Base-by-base conservation (phyloP, 2,329 filamentous ascomycete species). In the Penicillium sp. region DNA sequence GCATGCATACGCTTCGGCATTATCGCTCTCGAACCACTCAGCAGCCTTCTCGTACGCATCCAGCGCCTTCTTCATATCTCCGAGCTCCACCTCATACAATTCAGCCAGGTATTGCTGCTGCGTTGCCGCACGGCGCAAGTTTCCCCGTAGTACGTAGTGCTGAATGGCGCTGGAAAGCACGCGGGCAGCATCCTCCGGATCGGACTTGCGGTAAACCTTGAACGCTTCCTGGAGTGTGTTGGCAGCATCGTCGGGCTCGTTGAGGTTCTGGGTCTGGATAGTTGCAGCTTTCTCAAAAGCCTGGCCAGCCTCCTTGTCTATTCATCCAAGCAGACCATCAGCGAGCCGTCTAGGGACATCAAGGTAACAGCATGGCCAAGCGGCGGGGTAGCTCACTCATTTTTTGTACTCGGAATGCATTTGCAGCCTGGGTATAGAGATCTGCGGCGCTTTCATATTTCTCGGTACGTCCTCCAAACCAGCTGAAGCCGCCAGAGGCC, bases 361-460 rank as follows among this genome's bases (percentile, higher is more conserved):
- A 31, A 54, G 41, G 16, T 9, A 30, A 22, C 30, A 37, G 29
- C 28, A 25, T 39, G 33, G 29, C 7, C 25, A 36, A 27, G 53
- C 50, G 48, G 43, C 41, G 55, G 58, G 50, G 42, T 50, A 57
- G 77, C 61, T 76, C 46, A 92, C 89, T 87, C 75, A 86, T 82
- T 69, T 88, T 88, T 73, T 93, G 86, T 77, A 95, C 83, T 66
- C 89, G 82, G 71, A 95, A 97, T 51, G 89, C 89, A 75, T 96
- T 95, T 54, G 86, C 93, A 34, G 92, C 92, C 70, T 95, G 84
- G 53, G 82, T 84, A 67, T 90, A 97, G 57, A 93, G 77, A 60
- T 96, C 90, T 56, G 88, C 89, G 12, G 92, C 92, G 73, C 85
- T 83, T 74, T 95, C 88, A 66, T 88, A 91, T 72, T 96, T 97